phyloP scores from a whole-genome alignment of 129 eudicot genomes.

The Tagetes erecta region DNA sequence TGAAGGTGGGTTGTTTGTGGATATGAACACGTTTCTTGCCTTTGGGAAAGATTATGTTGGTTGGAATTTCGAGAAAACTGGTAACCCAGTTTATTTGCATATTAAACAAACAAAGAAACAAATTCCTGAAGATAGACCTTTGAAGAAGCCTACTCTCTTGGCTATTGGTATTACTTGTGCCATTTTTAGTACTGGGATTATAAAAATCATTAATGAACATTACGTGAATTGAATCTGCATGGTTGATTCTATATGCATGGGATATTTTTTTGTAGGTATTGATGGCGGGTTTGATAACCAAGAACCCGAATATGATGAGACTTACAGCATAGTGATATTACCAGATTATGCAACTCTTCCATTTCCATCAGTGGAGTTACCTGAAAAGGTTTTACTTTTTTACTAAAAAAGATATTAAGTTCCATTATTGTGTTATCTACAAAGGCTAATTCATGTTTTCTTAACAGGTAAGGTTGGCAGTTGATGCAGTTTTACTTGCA shows the following conservation, averaged over 20 bases:
- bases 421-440: neutral
- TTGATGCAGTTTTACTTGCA: slow-evolving; percentile 73
- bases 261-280: slow-evolving; percentile 41
- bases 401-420: neutral
- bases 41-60: slow-evolving; percentile 81
- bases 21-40: slow-evolving; percentile 90
- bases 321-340: slow-evolving; percentile 60
- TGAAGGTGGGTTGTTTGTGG: slow-evolving; percentile 88
- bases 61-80: slow-evolving; percentile 90
- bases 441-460: slow-evolving; percentile 4
- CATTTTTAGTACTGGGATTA: neutral
- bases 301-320: slow-evolving; percentile 74
- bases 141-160: slow-evolving; percentile 87
- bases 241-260: slow-evolving; percentile 2
- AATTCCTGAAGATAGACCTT: slow-evolving; percentile 84
- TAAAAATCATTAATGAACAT: neutral
- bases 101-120: slow-evolving; percentile 79
- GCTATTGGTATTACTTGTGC: slow-evolving; percentile 65
- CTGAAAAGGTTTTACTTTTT: slow-evolving; percentile 53
- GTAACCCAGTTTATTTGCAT: slow-evolving; percentile 82
- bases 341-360: slow-evolving; percentile 69
- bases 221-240: neutral
- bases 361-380: slow-evolving; percentile 86
- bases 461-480: slow-evolving; percentile 83
- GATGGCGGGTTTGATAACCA: slow-evolving; percentile 90